Base-by-base conservation (phyloP, 495 filamentous ascomycete genomes). In the Penicillium daleae region DNA sequence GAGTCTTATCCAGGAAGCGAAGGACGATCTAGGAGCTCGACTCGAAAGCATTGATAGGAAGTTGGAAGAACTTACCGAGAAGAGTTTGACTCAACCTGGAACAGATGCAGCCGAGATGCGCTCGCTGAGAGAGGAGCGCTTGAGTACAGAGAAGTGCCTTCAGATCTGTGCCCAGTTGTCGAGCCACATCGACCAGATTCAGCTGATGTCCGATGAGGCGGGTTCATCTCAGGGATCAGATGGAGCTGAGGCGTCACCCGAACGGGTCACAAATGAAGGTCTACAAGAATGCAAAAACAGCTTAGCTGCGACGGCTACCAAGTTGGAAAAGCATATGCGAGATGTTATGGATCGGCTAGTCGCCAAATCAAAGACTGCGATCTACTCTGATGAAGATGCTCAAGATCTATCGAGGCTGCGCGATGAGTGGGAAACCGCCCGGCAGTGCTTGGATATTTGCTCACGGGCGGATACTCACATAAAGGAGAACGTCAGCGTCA, bases 81-180 rank as follows among this genome's bases (percentile, higher is more conserved):
- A 69, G 35, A 53, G 54, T 44, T 17, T 35, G 22, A n/a, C 19
- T 39, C 46, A 46, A 13, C 66, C 67, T 21, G 49, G 57, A 51
- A 13, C 67, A 62, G 72, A 78, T 64, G 56, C 64, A n/a, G 64
- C 40, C 4, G 73, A 78, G 61, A 59, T 72, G 33, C 68, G 63
- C 42, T 66, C 62, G 32, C 66, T 79, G 58, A 62, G 71, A 63
- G 75, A 79, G 32, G 78, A 82, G 64, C 74, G 70, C 55, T 46
- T 67, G 33, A 78, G 75, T 56, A 77, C 77, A 37, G 63, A 80
- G 65, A 71, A 80, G 59, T 80, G 76, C 62, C 76, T 82, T 48
- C 60, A 71, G 57, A 80, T 82, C 48, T 80, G 77, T 67, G 60
- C 69, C 29, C 61, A 74, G 50, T 57, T 80, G 33, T 77, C 72